Percentiles rank a stretch among this genome's conserved stretches.
Evolutionary conservation across 2,329 filamentous ascomycete species (phyloP).

Genomic region (Talaromyces funiculosus): DNA sequence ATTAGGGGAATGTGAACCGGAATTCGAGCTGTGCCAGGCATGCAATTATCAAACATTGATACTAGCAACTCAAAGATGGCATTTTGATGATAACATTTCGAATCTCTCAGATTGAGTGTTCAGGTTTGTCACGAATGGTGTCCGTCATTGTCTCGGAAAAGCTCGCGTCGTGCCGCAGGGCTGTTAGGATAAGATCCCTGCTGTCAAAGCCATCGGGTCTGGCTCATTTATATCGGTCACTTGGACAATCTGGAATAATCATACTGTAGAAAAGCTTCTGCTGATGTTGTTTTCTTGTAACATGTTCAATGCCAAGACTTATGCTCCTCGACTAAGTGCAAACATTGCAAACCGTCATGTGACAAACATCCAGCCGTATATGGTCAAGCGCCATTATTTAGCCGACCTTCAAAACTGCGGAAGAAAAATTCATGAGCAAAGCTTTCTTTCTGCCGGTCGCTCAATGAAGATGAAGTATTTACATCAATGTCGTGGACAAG

Average conservation of each 20-base stretch:
- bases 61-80: not conserved
- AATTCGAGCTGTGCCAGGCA: not conserved
- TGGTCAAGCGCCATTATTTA: conserved; percentile 6
- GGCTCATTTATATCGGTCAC: not conserved
- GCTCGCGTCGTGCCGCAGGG: not conserved
- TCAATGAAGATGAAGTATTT: not conserved
- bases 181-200: not conserved
- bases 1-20: not conserved
- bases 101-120: not conserved
- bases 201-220: not conserved
- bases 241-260: not conserved
- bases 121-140: not conserved
- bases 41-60: not conserved
- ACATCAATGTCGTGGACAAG: conserved; percentile 1
- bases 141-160: not conserved
- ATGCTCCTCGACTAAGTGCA: conserved; percentile 1
- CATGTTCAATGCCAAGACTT: not conserved
- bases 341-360: conserved; percentile 12
- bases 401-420: conserved; percentile 11
- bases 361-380: not conserved
- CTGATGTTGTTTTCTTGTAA: not conserved
- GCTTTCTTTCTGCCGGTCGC: not conserved
- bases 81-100: not conserved
- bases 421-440: conserved; percentile 3
- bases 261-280: not conserved